phyloP scores from a whole-genome alignment of 306 rosid species.

The Biancaea sappan region DNA sequence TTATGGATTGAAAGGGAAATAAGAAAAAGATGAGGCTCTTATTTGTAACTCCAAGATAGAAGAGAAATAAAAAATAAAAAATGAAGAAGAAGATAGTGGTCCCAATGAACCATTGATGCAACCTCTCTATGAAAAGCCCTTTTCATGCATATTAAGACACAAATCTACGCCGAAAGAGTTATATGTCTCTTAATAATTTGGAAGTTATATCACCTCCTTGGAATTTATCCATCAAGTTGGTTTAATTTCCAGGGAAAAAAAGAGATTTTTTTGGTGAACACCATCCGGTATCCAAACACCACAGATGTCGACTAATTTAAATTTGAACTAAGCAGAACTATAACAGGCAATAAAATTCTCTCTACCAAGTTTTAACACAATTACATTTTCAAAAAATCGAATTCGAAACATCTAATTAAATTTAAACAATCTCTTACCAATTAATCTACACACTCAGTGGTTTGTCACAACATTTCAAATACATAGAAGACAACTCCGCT shows the following conservation, averaged over 20 bases:
- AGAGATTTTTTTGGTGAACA: no score
- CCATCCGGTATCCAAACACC: no score
- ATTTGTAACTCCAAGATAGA: neutral
- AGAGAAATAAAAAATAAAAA: neutral
- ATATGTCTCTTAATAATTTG: conserved; percentile 13
- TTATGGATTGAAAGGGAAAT: neutral
- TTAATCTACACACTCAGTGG: no score
- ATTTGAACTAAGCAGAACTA: no score
- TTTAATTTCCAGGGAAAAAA: neutral
- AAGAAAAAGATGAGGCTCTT: neutral
- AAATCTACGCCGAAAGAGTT: neutral
- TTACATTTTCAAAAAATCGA: no score
- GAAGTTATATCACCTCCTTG: neutral
- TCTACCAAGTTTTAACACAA: no score
- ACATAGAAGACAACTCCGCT: no score
- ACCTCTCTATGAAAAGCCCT: conserved; percentile 28
- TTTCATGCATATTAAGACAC: conserved; percentile 41
- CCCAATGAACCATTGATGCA: conserved; percentile 33
- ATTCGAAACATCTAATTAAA: no score
- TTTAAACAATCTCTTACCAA: no score
- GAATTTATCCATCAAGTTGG: neutral
- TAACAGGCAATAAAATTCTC: no score
- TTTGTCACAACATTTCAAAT: no score
- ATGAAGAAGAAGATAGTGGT: conserved; percentile 33
- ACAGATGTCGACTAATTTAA: no score